Conservation (phyloP, 1,284 basidiomycete genomes). For the Tilletia caries region DNA sequence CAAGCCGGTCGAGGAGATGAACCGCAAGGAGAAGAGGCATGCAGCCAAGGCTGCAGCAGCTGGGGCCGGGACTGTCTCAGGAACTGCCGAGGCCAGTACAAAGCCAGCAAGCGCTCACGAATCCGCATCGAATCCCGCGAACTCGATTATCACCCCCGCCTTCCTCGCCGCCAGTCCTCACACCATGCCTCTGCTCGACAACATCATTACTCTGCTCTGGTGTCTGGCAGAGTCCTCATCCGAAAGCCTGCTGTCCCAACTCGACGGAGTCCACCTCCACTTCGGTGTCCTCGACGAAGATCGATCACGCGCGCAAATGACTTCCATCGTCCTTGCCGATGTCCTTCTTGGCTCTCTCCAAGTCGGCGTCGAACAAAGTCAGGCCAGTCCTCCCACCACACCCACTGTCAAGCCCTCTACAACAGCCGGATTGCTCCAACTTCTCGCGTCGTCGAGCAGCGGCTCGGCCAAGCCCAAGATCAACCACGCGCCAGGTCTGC, state of each 20-base stretch:
- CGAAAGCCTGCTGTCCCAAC: not conserved
- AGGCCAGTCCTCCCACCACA: not conserved
- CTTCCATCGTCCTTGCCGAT: not conserved
- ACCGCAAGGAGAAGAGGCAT: constrained; percentile 50
- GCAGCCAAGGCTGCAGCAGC: constrained; percentile 34
- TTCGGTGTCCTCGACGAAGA: not conserved
- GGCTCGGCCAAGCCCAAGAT: not conserved
- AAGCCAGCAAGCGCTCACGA: not conserved
- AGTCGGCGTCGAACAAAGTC: not conserved
- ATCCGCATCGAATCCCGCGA: constrained; percentile 10
- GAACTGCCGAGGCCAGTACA: not conserved
- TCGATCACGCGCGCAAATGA: not conserved
- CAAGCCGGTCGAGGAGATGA: constrained; percentile 49
- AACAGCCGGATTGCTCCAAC: not conserved
- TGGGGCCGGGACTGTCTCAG: not conserved
- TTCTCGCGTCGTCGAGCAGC: not conserved
- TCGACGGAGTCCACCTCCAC: constrained; percentile 8
- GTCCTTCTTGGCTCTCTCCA: not conserved
- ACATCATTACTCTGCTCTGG: constrained; percentile 20
- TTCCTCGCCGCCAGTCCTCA: constrained; percentile 16
- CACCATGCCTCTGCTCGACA: constrained; percentile 14
- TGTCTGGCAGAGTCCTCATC: constrained; percentile 14
- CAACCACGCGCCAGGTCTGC: not conserved
- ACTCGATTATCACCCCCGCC: constrained; percentile 13
- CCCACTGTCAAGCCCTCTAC: not conserved